Evolutionary conservation across 768 basidiomycete genomes (phyloP), one percentile per base, ranked within the genome.

Genomic region (Harrya chromipes): DNA sequence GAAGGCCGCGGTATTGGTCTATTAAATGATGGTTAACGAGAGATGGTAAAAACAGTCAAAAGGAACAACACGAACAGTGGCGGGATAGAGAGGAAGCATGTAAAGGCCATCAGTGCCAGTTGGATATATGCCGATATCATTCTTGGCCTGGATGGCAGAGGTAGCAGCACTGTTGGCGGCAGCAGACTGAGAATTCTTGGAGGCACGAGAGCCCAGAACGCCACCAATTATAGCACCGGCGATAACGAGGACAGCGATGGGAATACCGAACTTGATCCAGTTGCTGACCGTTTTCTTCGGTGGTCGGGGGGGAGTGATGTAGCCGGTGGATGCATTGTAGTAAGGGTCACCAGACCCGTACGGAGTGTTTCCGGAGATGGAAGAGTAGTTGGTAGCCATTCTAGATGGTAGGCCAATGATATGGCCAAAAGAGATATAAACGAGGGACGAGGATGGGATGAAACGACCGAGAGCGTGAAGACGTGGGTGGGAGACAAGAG

Each of bases 41-140:
- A 31, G 29, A 14, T 12, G 11, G 37, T 46, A 26, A 17, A 26
- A 40, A 33, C 35, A 20, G 21, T 17, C 48, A 40, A 19, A 23
- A n/a, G n/a, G 19, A 48, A 29, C 33, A 46, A 47, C 20, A 80
- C 90, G 73, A 53, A 94, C 94, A 6, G 90, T 90, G 17, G 90
- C 85, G 6, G 93, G 90, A 65, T 94, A 95, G 23, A 94, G 63
- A 1, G 94, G 94, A 47, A 91, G 75, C 73, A 86, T 77, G 65
- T 82, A 95, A 42, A 81, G 75, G 59, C 82, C 81, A 62, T 94
- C 78, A 16, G 94, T 97, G 6, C 83, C 82, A 2, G 85, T 85
- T 24, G 93, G 81, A 61, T 84, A 90, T 35, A 81, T 65, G 17
- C 85, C 88, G 27, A 83, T 51, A n/a, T 74, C 73, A 35, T 78